phyloP scores from a whole-genome alignment of 1,284 basidiomycete species.

The Boletus holoroseus region DNA sequence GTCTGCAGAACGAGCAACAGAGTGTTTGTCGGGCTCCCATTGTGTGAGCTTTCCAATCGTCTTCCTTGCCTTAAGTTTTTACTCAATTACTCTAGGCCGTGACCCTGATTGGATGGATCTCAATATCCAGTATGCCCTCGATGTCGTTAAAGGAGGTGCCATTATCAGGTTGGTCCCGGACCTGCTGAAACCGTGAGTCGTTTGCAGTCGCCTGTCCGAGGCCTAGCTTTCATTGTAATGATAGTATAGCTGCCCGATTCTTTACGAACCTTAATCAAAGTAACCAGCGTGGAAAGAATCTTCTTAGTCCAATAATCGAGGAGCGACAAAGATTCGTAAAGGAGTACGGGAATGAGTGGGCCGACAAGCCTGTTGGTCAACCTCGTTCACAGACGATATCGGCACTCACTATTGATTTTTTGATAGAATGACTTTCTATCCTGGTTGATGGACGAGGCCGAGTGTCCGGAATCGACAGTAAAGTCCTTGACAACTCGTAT shows the following conservation, averaged over 20 bases:
- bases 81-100: conserved; percentile 32
- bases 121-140: conserved; percentile 29
- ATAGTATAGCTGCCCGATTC: background rate
- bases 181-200: conserved; percentile 21
- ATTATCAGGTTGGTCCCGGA: conserved; percentile 36
- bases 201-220: too few relatives aligned
- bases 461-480: conserved; percentile 27
- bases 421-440: conserved; percentile 26
- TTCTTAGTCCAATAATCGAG: conserved; percentile 35
- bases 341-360: conserved; percentile 26
- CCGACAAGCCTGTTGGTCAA: too few relatives aligned
- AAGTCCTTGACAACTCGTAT: background rate
- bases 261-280: background rate
- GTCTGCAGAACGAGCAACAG: conserved; percentile 35
- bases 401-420: conserved; percentile 21
- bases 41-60: conserved; percentile 26
- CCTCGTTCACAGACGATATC: background rate
- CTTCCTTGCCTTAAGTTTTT: background rate
- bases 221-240: background rate
- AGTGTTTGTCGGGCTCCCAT: conserved; percentile 38
- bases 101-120: conserved; percentile 22
- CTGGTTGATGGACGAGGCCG: conserved; percentile 40
- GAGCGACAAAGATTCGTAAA: conserved; percentile 32
- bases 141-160: conserved; percentile 26
- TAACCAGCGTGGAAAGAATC: conserved; percentile 17